A percentile compares a stretch with the other conserved stretches of the same genome.
Evolutionary conservation across 202 grass and related monocot species (phyloP).

Genomic region (Brachypodium distachyon): DNA sequence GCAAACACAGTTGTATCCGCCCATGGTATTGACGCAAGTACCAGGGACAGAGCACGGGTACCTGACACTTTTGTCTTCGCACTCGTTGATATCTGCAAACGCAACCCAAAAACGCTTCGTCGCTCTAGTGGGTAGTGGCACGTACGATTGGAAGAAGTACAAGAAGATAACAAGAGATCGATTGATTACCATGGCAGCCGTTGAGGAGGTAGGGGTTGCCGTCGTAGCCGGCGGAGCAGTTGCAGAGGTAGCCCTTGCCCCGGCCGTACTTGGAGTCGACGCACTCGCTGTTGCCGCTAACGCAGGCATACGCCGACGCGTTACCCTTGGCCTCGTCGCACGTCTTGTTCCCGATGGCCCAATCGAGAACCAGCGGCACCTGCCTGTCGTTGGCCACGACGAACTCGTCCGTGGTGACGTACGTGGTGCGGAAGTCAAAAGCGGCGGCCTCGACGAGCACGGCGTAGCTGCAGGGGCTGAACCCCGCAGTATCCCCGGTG

Average conservation of each 20-base stretch:
- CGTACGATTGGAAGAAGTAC: not conserved
- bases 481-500: not conserved
- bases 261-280: conserved; percentile 46
- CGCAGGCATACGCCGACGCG: conserved; percentile 40
- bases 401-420: conserved; percentile 35
- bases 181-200: conserved; percentile 43
- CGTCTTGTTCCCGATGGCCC: conserved; percentile 41
- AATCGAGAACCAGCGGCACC: conserved; percentile 56
- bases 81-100: conserved; percentile 52
- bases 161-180: not conserved
- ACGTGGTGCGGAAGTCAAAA: conserved; percentile 36
- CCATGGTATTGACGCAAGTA: conserved; percentile 30
- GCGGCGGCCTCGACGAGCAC: conserved; percentile 32
- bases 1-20: conserved; percentile 38
- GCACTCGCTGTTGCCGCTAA: conserved; percentile 36
- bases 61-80: conserved; percentile 10
- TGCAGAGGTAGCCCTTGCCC: conserved; percentile 59
- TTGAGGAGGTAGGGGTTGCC: conserved; percentile 54
- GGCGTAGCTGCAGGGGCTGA: conserved; percentile 55
- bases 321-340: conserved; percentile 27
- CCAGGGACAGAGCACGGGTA: conserved; percentile 43
- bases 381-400: not conserved
- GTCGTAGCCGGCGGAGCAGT: conserved; percentile 40
- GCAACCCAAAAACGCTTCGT: not conserved
- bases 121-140: too few relatives aligned